Conservation (phyloP, 331 rosid species). For the Acacia pycnantha region DNA sequence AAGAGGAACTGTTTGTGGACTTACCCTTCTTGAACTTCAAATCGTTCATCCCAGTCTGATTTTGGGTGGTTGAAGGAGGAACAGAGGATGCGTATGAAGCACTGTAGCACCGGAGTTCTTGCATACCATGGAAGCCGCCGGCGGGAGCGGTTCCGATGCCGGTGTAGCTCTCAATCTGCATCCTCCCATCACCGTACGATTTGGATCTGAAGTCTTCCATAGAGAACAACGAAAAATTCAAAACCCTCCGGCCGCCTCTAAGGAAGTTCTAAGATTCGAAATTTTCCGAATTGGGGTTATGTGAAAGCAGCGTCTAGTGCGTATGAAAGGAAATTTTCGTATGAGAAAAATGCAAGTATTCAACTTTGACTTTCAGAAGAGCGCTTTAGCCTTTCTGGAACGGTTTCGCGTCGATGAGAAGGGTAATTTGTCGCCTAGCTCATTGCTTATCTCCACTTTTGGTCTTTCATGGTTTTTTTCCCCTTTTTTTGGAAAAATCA, state of each 20-base stretch:
- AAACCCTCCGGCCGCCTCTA: not conserved
- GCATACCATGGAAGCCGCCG: constrained; percentile 45
- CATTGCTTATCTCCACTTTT: not conserved
- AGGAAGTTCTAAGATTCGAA: constrained; percentile 7
- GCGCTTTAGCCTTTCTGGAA: constrained; percentile 26
- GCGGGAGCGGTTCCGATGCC: constrained; percentile 29
- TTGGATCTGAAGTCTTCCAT: constrained; percentile 96
- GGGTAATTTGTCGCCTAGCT: not conserved
- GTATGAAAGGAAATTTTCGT: not conserved
- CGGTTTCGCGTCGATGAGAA: constrained; percentile 40
- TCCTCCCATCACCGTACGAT: constrained; percentile 57
- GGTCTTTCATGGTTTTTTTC: not conserved
- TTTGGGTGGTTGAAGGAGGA: constrained; percentile 49
- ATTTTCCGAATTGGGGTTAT: constrained; percentile 20
- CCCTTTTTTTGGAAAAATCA: no score
- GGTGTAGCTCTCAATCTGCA: constrained; percentile 53
- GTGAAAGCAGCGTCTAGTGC: not conserved
- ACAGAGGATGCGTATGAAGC: constrained; percentile 83
- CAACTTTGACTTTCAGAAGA: constrained; percentile 4
- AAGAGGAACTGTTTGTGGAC: constrained; percentile 58
- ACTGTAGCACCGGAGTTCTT: constrained; percentile 84
- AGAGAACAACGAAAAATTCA: not conserved
- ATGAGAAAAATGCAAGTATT: not conserved
- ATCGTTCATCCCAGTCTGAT: constrained; percentile 43
- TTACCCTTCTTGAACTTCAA: constrained; percentile 78